Percentiles rank a stretch among this genome's conserved stretches.
Conservation (phyloP, 2,329 filamentous ascomycete genomes). For the Diaporthe citrichinensis region DNA sequence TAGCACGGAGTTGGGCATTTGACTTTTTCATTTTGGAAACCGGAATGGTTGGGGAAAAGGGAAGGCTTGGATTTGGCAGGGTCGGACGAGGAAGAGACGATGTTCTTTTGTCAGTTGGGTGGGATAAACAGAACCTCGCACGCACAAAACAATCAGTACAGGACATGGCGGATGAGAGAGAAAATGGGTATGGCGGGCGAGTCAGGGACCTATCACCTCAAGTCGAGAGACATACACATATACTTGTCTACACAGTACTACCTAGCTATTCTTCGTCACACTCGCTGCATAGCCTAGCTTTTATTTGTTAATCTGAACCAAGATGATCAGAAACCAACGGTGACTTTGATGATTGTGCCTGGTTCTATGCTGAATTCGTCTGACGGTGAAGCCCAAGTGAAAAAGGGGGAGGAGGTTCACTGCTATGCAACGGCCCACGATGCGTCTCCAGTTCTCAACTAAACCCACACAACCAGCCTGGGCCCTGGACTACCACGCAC, state of each 20-base stretch:
- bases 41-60: neutral
- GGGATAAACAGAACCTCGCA: conserved; percentile 3
- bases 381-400: neutral
- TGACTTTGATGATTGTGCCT: neutral
- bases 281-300: conserved; percentile 35
- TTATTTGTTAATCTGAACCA: conserved; percentile 30
- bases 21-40: conserved; percentile 4
- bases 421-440: conserved; percentile 18
- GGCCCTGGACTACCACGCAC: too few species aligned
- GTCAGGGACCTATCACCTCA: conserved; percentile 4
- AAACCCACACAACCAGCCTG: too few species aligned
- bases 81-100: conserved; percentile 18
- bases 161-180: neutral
- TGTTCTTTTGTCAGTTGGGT: conserved; percentile 28
- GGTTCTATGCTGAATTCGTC: neutral
- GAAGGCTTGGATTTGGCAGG: conserved; percentile 6
- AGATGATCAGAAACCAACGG: neutral
- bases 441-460: neutral
- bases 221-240: neutral
- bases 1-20: conserved; percentile 36
- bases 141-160: neutral
- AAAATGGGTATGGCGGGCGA: neutral
- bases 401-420: neutral
- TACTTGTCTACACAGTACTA: conserved; percentile 27
- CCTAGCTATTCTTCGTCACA: conserved; percentile 31